Base-by-base conservation (phyloP, 2,329 filamentous ascomycete species). In the Aspergillus flavus region DNA sequence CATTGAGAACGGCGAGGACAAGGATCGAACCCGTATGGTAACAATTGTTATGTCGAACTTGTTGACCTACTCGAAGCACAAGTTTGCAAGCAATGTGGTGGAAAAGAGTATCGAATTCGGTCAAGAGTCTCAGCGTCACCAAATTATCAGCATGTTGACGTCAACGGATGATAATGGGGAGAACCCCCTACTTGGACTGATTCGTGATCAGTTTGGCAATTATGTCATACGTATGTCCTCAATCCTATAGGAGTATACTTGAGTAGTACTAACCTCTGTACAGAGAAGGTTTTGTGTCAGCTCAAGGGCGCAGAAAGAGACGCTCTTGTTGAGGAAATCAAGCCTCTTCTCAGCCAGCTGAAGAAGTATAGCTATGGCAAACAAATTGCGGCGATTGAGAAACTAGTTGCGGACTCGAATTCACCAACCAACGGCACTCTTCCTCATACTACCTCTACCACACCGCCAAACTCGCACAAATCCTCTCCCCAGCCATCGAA, bases 51-150 rank as follows among this genome's bases (percentile, higher is more conserved):
- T 89, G 67, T 83, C 84, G 14, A 87, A 93, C 62, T 82, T 97
- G 2, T 79, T 97, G 45, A 80, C 82, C 1, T 89, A 93, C 70
- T 97, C 93, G 30, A 97, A 93, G 82, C 93, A 98, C 81, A 99
- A 99, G 76, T 96, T 92, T 73, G 94, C 95, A 0, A 97, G 94
- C 73, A 98, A 99, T 71, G 94, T 99, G 3, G 94, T 99, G 0
- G 95, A 99, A 79, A 94, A 93, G 78, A 96, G 93, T 74, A 90
- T 98, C 64, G 83, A 90, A 61, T 86, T 85, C 68, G 92, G 92
- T 23, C 87, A 87, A 0, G 81, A 86, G 23, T 83, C 89, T 57
- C 91, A 96, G 74, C 88, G 91, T 58, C 85, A 83, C 39, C 83
- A 85, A 36, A 93, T 97, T 63, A 86, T 91, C 59, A 81, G 82